phyloP scores from a whole-genome alignment of 345 rosid species.

The Xanthoceras sorbifolium region DNA sequence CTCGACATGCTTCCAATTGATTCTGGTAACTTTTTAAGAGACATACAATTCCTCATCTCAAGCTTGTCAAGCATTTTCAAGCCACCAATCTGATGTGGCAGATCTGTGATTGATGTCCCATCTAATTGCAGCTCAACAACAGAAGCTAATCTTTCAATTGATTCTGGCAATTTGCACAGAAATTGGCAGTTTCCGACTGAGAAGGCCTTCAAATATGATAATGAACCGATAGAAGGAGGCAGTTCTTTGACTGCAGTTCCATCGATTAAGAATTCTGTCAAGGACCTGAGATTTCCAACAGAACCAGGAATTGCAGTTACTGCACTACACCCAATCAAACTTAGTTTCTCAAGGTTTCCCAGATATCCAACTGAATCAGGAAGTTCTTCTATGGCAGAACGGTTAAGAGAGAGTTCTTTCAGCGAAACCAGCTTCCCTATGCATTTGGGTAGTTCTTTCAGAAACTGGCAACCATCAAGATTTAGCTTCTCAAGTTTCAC shows the following conservation, averaged over 20 bases:
- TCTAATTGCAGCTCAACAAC: slow-evolving; percentile 26
- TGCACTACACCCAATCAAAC: slow-evolving; percentile 33
- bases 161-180: slow-evolving; percentile 44
- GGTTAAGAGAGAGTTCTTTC: slow-evolving; percentile 37
- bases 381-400: slow-evolving; percentile 38
- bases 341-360: slow-evolving; percentile 41
- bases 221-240: slow-evolving; percentile 47
- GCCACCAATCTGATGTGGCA: slow-evolving; percentile 44
- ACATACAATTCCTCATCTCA: slow-evolving; percentile 24
- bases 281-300: slow-evolving; percentile 36
- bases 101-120: slow-evolving; percentile 27
- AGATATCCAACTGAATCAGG: slow-evolving; percentile 40
- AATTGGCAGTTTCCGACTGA: slow-evolving; percentile 26
- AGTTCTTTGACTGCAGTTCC: slow-evolving; percentile 33
- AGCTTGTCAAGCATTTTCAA: slow-evolving; percentile 48
- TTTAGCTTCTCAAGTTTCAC: slow-evolving; percentile 47
- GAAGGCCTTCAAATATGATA: slow-evolving; percentile 36
- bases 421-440: slow-evolving; percentile 42
- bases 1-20: slow-evolving; percentile 39
- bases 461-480: slow-evolving; percentile 27
- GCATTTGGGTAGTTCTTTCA: slow-evolving; percentile 37
- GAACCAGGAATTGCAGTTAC: slow-evolving; percentile 40
- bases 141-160: slow-evolving; percentile 43
- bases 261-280: slow-evolving; percentile 26
- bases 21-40: slow-evolving; percentile 37